These are phyloP conservation scores for Penicillium roqueforti DNA, from an alignment of 495 filamentous ascomycete genomes.

Conservation along the genomic window DNA sequence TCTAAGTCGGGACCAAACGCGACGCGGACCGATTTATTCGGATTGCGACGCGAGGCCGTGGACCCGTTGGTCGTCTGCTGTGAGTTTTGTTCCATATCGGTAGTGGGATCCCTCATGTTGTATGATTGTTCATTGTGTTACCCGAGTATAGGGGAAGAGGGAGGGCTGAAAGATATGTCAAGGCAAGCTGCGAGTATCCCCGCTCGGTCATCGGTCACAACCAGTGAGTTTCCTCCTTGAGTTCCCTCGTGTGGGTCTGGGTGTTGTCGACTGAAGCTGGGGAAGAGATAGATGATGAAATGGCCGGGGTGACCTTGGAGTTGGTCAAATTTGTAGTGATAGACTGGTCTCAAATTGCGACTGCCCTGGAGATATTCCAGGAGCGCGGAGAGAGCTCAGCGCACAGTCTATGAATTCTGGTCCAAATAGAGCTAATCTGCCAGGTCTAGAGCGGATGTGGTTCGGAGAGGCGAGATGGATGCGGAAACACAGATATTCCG, in stretches of 20 bases:
- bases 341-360: neutral
- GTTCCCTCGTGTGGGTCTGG: neutral
- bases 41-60: constrained; percentile 34
- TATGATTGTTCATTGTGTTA: constrained; percentile 36
- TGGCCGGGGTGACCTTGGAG: neutral
- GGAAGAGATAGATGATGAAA: constrained; percentile 6
- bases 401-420: constrained; percentile 8
- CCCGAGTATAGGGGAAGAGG: constrained; percentile 9
- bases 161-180: constrained; percentile 6
- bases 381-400: constrained; percentile 5
- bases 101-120: constrained; percentile 41
- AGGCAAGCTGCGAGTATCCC: constrained; percentile 10
- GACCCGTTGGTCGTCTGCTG: constrained; percentile 29
- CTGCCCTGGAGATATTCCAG: constrained; percentile 8
- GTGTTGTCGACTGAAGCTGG: constrained; percentile 1
- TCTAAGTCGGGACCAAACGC: constrained; percentile 45
- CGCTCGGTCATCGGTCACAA: neutral
- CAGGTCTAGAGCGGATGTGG: constrained; percentile 7
- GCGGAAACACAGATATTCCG: constrained; percentile 7
- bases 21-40: constrained; percentile 40
- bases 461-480: constrained; percentile 16
- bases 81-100: constrained; percentile 37
- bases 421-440: constrained; percentile 6
- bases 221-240: neutral
- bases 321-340: neutral